Percentiles rank a stretch among this genome's conserved stretches.
Evolutionary conservation across 2,329 filamentous ascomycete species (phyloP).

Genomic region (Pezicula carpinea): DNA sequence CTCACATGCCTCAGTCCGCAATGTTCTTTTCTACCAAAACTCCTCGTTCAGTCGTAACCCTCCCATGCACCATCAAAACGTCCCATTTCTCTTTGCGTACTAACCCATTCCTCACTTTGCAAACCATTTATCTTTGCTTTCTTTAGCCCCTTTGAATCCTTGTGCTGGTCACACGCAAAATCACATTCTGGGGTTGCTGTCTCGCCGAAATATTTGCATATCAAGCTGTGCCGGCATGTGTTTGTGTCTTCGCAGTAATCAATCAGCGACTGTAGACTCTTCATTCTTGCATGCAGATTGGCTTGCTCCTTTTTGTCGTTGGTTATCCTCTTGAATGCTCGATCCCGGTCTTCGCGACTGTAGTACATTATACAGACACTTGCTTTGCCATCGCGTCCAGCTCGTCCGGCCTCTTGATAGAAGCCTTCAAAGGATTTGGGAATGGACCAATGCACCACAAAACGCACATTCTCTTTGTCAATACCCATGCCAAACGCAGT

Average conservation of each 20-base stretch:
- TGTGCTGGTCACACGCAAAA: conserved; percentile 75
- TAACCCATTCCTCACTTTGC: conserved; percentile 58
- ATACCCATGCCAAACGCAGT: conserved; percentile 98
- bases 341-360: conserved; percentile 78
- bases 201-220: conserved; percentile 77
- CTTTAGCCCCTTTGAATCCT: conserved; percentile 56
- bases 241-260: conserved; percentile 76
- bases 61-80: conserved; percentile 52
- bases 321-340: conserved; percentile 54
- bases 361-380: conserved; percentile 89
- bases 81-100: conserved; percentile 56
- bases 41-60: conserved; percentile 31
- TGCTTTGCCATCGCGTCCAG: conserved; percentile 84
- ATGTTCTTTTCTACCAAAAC: no score
- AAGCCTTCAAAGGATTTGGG: conserved; percentile 94
- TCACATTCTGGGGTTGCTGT: conserved; percentile 54
- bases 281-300: conserved; percentile 46
- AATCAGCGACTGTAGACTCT: conserved; percentile 65
- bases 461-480: conserved; percentile 90
- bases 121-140: conserved; percentile 51
- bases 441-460: conserved; percentile 91
- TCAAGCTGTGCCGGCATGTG: conserved; percentile 69
- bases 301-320: conserved; percentile 39
- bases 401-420: conserved; percentile 91
- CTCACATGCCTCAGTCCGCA: no score